These are phyloP conservation scores for Favolaschia claudopus DNA, from an alignment of 768 basidiomycete genomes.

Conservation along the genomic window DNA sequence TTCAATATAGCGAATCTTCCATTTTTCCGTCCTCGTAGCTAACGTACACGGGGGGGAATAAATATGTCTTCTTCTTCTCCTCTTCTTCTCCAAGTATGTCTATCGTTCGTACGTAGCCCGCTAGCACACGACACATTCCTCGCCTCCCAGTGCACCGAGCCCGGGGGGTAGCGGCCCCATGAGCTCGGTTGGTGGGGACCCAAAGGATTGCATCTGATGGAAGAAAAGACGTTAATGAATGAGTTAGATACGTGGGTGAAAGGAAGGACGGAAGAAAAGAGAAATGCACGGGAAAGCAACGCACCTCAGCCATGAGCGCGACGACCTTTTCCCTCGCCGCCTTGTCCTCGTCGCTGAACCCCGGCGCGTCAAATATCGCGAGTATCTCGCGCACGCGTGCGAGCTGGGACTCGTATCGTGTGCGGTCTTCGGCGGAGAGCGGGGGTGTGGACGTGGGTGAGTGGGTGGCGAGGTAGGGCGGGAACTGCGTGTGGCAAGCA, in stretches of 20 bases:
- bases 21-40: too few species aligned
- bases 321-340: conserved; percentile 57
- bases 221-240: not conserved
- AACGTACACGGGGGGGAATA: too few species aligned
- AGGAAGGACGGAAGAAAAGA: not conserved
- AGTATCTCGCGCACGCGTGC: conserved; percentile 64
- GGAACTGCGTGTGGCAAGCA: conserved; percentile 65
- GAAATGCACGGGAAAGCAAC: conserved; percentile 1
- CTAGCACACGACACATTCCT: conserved; percentile 53
- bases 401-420: conserved; percentile 71
- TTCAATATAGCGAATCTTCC: too few species aligned
- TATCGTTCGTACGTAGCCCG: too few species aligned
- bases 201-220: conserved; percentile 78
- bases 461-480: conserved; percentile 70
- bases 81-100: too few species aligned
- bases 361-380: conserved; percentile 67
- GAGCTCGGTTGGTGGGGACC: conserved; percentile 80
- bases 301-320: conserved; percentile 79
- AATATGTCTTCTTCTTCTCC: not conserved
- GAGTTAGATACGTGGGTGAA: not conserved
- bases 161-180: conserved; percentile 87
- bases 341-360: conserved; percentile 63
- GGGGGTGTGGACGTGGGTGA: conserved; percentile 59
- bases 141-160: conserved; percentile 54
- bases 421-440: conserved; percentile 63